Evolutionary conservation across 2,329 filamentous ascomycete genomes (phyloP).

Genomic region (Decorospora gaudefroyi): DNA sequence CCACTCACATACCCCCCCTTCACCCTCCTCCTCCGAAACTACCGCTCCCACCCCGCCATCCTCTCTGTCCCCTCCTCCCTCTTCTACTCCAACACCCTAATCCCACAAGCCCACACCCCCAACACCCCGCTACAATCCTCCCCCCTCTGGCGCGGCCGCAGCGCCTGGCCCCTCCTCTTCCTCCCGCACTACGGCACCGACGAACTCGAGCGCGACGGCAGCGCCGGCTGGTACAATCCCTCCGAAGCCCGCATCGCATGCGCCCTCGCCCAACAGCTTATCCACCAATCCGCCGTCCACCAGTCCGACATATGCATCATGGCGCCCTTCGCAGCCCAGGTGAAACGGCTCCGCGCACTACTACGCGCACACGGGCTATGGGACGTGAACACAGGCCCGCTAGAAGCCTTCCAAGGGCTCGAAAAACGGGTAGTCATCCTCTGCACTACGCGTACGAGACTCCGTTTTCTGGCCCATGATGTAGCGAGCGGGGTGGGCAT

Average conservation of each 20-base stretch:
- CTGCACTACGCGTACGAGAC: slow-evolving; percentile 50
- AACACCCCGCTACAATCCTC: slow-evolving; percentile 34
- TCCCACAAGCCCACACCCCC: slow-evolving; percentile 44
- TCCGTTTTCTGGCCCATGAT: slow-evolving; percentile 43
- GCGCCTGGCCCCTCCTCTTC: slow-evolving; percentile 53
- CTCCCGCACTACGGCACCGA: slow-evolving; percentile 46
- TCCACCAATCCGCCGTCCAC: slow-evolving; percentile 28
- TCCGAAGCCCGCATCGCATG: slow-evolving; percentile 41
- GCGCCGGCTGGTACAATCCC: slow-evolving; percentile 48
- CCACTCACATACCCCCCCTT: slow-evolving; percentile 53
- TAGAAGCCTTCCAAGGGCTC: slow-evolving; percentile 54
- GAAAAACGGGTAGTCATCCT: slow-evolving; percentile 53
- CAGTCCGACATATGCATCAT: slow-evolving; percentile 52
- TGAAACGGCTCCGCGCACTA: slow-evolving; percentile 46
- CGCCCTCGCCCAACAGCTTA: slow-evolving; percentile 33
- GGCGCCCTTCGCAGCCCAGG: slow-evolving; percentile 53
- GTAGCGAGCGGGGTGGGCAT: slow-evolving; percentile 42
- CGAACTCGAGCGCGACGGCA: slow-evolving; percentile 50
- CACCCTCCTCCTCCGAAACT: slow-evolving; percentile 52
- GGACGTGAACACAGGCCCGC: slow-evolving; percentile 52
- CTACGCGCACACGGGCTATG: slow-evolving; percentile 43
- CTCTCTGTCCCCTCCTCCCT: slow-evolving; percentile 49
- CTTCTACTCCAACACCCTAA: slow-evolving; percentile 54
- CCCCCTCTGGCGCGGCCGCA: slow-evolving; percentile 46
- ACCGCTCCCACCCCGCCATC: slow-evolving; percentile 54